A percentile compares a stretch with the other conserved stretches of the same genome.
Conservation (phyloP, 192 early-diverging fungal species). For the Rhizophagus sp. region DNA sequence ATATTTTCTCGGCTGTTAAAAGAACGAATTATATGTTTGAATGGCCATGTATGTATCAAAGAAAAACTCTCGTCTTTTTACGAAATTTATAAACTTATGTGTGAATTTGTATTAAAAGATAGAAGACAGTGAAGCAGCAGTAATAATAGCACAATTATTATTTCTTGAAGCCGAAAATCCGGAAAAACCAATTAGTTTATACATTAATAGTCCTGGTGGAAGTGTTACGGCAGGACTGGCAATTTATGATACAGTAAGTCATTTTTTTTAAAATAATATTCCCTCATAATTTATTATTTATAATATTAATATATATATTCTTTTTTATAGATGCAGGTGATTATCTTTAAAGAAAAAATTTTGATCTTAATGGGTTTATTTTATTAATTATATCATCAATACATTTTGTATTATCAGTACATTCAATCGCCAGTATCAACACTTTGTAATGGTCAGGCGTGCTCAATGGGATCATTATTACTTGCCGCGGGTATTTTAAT, state of each 20-base stretch:
- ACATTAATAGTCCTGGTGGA: conserved; percentile 98
- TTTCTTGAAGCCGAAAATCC: conserved; percentile 95
- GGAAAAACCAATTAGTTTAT: conserved; percentile 90
- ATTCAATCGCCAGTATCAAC: conserved; percentile 92
- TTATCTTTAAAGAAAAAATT: background rate
- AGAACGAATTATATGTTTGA: conserved; percentile 96
- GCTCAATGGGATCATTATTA: conserved; percentile 96
- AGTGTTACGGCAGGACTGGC: conserved; percentile 94
- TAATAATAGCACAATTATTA: conserved; percentile 93
- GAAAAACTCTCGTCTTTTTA: background rate
- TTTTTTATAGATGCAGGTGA: conserved; percentile 33
- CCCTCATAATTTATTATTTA: background rate
- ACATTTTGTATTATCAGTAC: conserved; percentile 55
- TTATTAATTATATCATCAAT: conserved; percentile 8
- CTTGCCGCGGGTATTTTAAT: conserved; percentile 68
- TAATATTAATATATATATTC: background rate
- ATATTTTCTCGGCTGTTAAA: conserved; percentile 96
- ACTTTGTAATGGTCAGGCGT: conserved; percentile 95
- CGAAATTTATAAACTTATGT: background rate
- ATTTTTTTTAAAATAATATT: background rate
- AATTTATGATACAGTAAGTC: conserved; percentile 82
- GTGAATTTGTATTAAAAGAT: conserved; percentile 43
- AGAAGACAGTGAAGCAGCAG: conserved; percentile 78
- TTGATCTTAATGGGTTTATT: background rate
- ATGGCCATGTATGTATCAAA: conserved; percentile 65